Conservation (phyloP, 2,329 filamentous ascomycete species). For the Colletotrichum incanum region DNA sequence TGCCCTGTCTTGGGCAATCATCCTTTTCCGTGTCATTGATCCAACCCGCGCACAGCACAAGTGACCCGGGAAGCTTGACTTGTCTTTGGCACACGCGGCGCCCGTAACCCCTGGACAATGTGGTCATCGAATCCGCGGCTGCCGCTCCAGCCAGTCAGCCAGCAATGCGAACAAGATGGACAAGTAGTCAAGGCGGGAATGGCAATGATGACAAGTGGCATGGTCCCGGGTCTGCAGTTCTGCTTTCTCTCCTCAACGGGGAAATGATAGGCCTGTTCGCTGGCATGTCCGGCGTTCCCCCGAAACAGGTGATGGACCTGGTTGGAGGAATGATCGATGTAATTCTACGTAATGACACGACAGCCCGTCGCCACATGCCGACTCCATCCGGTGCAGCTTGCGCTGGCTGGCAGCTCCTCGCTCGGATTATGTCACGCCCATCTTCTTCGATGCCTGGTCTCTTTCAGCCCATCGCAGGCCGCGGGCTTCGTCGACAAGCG, state of each 20-base stretch:
- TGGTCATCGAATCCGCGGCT: constrained; percentile 11
- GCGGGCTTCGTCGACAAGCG: constrained; percentile 21
- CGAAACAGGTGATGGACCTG: constrained; percentile 11
- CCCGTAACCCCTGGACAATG: constrained; percentile 1
- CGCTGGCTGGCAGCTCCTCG: constrained; percentile 13
- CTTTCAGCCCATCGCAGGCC: constrained; percentile 1
- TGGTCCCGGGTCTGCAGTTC: not conserved
- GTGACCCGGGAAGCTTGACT: constrained; percentile 17
- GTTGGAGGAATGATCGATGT: constrained; percentile 22
- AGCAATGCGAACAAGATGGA: not conserved
- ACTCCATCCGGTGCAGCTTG: constrained; percentile 25
- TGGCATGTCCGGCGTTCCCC: constrained; percentile 14
- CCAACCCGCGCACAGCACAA: constrained; percentile 17
- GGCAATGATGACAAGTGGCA: constrained; percentile 22
- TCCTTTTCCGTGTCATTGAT: constrained; percentile 31
- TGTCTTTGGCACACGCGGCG: constrained; percentile 21
- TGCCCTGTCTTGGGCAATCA: not conserved
- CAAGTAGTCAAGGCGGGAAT: no score
- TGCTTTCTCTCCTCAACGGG: constrained; percentile 22
- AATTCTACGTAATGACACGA: constrained; percentile 42
- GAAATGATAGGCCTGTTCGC: constrained; percentile 34
- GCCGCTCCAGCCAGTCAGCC: not conserved
- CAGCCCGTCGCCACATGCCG: constrained; percentile 37
- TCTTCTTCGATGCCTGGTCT: not conserved
- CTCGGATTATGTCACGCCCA: constrained; percentile 25